Percentiles rank a stretch among this genome's conserved stretches.
These are phyloP conservation scores for Caloboletus firmus DNA, from an alignment of 1,284 basidiomycete genomes.

Conservation along the genomic window DNA sequence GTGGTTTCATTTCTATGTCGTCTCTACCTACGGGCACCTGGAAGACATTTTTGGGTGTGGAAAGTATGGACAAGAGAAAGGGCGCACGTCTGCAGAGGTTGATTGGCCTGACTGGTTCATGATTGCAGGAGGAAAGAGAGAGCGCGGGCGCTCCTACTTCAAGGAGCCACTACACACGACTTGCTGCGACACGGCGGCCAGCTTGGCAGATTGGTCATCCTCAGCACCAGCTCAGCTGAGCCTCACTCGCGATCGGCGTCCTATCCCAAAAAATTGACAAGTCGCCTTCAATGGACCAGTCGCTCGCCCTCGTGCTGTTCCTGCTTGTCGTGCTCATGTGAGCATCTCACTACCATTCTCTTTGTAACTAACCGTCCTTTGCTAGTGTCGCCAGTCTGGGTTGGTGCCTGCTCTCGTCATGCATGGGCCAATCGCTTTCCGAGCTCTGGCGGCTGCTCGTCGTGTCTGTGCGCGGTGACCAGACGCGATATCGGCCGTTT, in stretches of 20 bases:
- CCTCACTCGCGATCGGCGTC: too few species aligned
- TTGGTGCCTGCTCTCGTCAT: constrained; percentile 68
- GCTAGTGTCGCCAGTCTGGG: constrained; percentile 49
- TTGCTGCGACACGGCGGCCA: too few species aligned
- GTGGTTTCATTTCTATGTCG: constrained; percentile 48
- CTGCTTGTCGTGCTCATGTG: constrained; percentile 48
- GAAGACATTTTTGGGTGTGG: neutral
- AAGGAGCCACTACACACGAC: too few species aligned
- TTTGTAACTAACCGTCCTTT: constrained; percentile 2
- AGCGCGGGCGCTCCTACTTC: too few species aligned
- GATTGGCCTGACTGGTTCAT: constrained; percentile 7
- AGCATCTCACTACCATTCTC: constrained; percentile 8
- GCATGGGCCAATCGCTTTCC: constrained; percentile 50
- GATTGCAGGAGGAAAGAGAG: neutral
- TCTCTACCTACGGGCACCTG: constrained; percentile 22
- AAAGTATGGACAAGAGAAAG: neutral
- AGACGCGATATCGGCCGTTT: constrained; percentile 29
- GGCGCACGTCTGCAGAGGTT: constrained; percentile 13
- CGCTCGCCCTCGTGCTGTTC: constrained; percentile 30
- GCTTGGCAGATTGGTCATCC: too few species aligned
- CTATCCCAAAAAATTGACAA: too few species aligned
- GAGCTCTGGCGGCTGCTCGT: constrained; percentile 44
- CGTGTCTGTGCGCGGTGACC: constrained; percentile 10
- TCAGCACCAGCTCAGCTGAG: too few species aligned
- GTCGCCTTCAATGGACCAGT: constrained; percentile 24